Percentiles rank a stretch among this genome's conserved stretches.
These are phyloP conservation scores for Sordariomycetes sp. DNA, from an alignment of 2,329 filamentous ascomycete genomes.

Conservation along the genomic window DNA sequence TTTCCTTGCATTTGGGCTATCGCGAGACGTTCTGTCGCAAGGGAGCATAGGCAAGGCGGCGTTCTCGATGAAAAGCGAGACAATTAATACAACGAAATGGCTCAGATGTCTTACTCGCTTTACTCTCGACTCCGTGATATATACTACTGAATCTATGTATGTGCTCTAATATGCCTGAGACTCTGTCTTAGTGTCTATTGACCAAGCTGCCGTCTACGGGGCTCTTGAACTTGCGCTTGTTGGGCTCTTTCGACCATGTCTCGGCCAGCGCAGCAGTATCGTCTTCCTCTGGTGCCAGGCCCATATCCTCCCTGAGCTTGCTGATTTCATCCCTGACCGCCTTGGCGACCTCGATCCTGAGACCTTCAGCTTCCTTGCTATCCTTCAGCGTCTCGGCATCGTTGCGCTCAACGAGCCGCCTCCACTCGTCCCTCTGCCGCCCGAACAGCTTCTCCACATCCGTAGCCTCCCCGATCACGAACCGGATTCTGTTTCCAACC, in stretches of 20 bases:
- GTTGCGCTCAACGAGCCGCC: conserved; percentile 45
- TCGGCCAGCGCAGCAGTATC: conserved; percentile 67
- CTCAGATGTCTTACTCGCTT: too few relatives aligned
- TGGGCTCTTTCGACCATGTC: conserved; percentile 59
- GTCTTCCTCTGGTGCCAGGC: conserved; percentile 69
- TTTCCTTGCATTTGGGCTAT: too few relatives aligned
- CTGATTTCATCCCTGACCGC: conserved; percentile 72
- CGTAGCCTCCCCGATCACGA: conserved; percentile 73
- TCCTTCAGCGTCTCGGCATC: conserved; percentile 35
- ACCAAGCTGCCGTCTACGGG: conserved; percentile 44
- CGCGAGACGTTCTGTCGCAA: background rate
- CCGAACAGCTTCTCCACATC: conserved; percentile 70
- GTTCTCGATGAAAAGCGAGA: background rate
- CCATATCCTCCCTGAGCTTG: conserved; percentile 62
- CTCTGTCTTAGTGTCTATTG: conserved; percentile 20
- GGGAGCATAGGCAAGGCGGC: background rate
- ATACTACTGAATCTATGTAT: too few relatives aligned
- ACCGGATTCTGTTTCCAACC: conserved; percentile 56
- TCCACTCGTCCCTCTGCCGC: conserved; percentile 68
- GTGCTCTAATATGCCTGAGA: background rate
- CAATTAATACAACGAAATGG: background rate
- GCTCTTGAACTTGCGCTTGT: conserved; percentile 39
- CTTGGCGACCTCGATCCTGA: conserved; percentile 68
- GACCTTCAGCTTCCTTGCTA: conserved; percentile 55
- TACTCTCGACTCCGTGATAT: too few relatives aligned